Evolutionary conservation across 1,139 yeast species (phyloP).

Genomic region (Blastobotrys persicus): DNA sequence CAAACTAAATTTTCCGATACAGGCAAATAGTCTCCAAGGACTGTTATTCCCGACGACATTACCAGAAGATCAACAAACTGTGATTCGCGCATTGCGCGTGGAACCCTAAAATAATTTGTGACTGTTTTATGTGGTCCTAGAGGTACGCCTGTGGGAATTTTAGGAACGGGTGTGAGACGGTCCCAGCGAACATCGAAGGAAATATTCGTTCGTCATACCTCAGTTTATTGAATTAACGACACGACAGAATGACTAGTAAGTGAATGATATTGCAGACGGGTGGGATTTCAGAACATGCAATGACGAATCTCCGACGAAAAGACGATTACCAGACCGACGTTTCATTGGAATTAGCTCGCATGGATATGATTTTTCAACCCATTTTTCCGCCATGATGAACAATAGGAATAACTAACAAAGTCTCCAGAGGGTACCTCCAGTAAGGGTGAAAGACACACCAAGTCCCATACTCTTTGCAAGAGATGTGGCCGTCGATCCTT

Average conservation of each 20-base stretch:
- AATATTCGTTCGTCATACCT: slow-evolving; percentile 2
- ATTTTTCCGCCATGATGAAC: neutral
- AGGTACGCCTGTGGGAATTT: neutral
- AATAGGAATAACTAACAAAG: slow-evolving; percentile 4
- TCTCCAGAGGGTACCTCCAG: slow-evolving; percentile 97
- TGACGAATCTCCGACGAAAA: slow-evolving; percentile 1
- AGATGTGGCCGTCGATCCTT: slow-evolving; percentile 99
- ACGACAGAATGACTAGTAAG: slow-evolving; percentile 10
- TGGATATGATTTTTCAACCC: neutral
- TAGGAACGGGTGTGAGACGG: neutral
- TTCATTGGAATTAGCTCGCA: no score
- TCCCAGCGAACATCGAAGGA: slow-evolving; percentile 3
- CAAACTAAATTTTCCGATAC: neutral
- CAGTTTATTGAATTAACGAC: slow-evolving; percentile 8
- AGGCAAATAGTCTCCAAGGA: neutral
- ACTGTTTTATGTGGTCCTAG: neutral
- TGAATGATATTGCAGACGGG: neutral
- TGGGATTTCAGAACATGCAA: neutral
- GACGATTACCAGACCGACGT: no score
- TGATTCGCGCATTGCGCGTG: neutral
- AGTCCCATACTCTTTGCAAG: slow-evolving; percentile 99
- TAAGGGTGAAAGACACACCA: slow-evolving; percentile 99
- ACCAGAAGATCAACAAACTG: no score
- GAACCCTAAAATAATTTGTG: neutral
- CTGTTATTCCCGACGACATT: no score